Evolutionary conservation across 2,329 filamentous ascomycete genomes (phyloP), one percentile per base, ranked within the genome.

Genomic region (Alternaria conjuncta): DNA sequence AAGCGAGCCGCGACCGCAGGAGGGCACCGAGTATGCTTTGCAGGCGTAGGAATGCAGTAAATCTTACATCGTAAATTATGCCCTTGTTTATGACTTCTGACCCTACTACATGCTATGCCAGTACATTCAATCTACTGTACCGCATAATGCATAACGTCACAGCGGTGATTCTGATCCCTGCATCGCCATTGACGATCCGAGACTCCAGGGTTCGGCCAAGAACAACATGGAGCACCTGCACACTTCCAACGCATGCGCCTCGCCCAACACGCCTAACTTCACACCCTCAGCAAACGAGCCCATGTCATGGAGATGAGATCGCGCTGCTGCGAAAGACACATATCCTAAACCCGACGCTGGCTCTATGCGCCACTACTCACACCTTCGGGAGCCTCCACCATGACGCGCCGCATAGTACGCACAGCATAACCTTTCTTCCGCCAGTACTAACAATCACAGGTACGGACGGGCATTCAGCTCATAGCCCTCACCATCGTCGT

Each of bases 401-500:
- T 82, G 79, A 79, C 79, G 59, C 77, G 79, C 67, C 75, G 79
- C 59, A 79, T 81, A 63, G 80, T 79, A 71, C 15, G 76, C 65
- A 55, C 28, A 32, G 45, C 36, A 41, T 41, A 21, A 13, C 23
- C 2, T 20, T n/a, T 21, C 28, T 23, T 18, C 21, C 32, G 9
- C 18, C n/a, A 44, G 30, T 21, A 43, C 74, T 77, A 55, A 77
- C 61, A 21, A 4, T 26, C 41, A 18, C 59, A 84, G 81, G 81
- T 83, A 30, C 82, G 84, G 68, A 93, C 93, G 68, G 87, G 91
- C 75, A 84, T 91, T 77, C 93, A 97, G 86, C 88, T 96, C 76
- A 84, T 86, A 68, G 84, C 88, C 61, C 85, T 93, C 61, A 84
- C 88, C 60, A 78, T 87, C 70, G 83, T 93, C 75, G 74, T 82